Evolutionary conservation across 78 protist species (phyloP), one percentile per base, ranked within the genome.

Genomic region (Thecamonas trahens): DNA sequence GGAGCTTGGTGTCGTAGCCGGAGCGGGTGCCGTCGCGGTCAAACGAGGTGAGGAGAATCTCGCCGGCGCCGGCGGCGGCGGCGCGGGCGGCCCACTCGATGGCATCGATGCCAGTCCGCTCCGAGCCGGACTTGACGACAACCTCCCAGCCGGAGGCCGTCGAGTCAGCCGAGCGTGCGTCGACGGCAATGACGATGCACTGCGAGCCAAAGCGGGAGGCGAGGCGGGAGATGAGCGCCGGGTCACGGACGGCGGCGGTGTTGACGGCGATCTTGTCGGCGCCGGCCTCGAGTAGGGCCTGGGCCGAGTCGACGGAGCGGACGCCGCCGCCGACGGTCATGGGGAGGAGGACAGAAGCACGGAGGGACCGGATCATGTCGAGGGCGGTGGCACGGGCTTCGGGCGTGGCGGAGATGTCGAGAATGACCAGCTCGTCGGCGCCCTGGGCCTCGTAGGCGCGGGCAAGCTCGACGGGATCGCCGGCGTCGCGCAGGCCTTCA

Each of bases 241-340:
- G 69, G 37, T 15, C 31, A 3, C 11, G 9, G 38, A 64, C 69
- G 17, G 69, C 69, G 8, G 69, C 69, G 17, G 69, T 64, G 50
- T 64, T 64, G 42, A 64, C 55, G 42, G 44, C 17, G n/a, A 62
- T 20, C 55, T 64, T 64, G 31, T 64, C 69, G 34, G 69, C 69
- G 9, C 69, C 69, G 31, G 69, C 69, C 42, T 64, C 50, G 37
- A 64, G 45, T 3, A 17, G 17, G 14, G 53, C n/a, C 69, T 20
- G 53, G 14, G 69, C 69, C 22, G 13, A 14, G 31, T 15, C 38
- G 55, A 6, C 58, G 17, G 69, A 31, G 29, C 69, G 28, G 15
- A 64, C 15, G 31, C 69, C 69, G 31, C 69, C 69, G 17, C 69
- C 69, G 24, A 64, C 69, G 37, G 53, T 39, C 35, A 64, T 5